Evolutionary conservation across 2,329 filamentous ascomycete species (phyloP), one percentile per base, ranked within the genome.

Genomic region (Blumeria hordei): DNA sequence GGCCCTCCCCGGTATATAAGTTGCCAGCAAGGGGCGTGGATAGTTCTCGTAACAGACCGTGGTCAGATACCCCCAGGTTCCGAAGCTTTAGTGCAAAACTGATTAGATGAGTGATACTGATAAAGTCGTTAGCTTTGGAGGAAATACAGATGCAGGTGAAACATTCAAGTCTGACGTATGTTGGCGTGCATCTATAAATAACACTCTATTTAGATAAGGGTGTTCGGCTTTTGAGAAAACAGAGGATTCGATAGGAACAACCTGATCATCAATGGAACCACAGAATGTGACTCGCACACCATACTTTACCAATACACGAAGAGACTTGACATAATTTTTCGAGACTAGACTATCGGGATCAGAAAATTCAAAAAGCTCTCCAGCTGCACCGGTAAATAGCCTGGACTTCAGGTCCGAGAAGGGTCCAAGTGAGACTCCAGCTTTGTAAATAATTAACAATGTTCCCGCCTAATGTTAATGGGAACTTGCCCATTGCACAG

Each of bases 221-320:
- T 98, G 92, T 18, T 79, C 80, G 3, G 88, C 80, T 0, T 84
- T 84, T 0, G 86, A 83, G 67, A 93, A 94, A 0, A 92, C 79
- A 14, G 90, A 88, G 2, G 88, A 95, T 78, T 95, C 90, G 64
- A 98, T 72, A 3, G 88, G 90, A 12, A 98, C 88, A 2, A 98
- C 73, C 67, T 98, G 92, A 67, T 98, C 92, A 66, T 98, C 92
- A 54, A 98, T 93, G 67, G 88, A 95, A 55, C 90, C 90, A 57
- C 94, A 75, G 65, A 88, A 95, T 0, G 88, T 84, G 52, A 96
- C 78, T 43, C 86, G 78, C 12, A 85, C 85, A 11, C 88, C 88
- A 62, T 86, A 83, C 14, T 81, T 75, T 6, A 98, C 71, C 1
- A 83, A 82, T 9, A 77, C 76, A 62, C 83, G 80, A 3, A 96